Conservation (phyloP, 768 basidiomycete genomes). For the Suillus spraguei region DNA sequence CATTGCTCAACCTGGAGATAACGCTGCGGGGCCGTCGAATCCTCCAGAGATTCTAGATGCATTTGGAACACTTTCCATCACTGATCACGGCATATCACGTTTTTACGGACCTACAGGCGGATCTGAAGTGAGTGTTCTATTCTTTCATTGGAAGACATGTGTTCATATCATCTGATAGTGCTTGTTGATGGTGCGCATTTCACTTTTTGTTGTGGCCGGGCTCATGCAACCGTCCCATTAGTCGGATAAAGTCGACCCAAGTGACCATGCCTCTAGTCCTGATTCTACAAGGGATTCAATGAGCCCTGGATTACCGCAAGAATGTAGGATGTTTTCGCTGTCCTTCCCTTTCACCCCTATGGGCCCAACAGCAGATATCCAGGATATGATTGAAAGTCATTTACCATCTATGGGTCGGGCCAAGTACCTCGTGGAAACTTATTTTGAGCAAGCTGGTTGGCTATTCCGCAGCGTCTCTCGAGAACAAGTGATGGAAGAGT, state of each 20-base stretch:
- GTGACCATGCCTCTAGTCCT: constrained; percentile 24
- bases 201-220: constrained; percentile 7
- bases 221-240: constrained; percentile 19
- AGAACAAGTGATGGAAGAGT: constrained; percentile 47
- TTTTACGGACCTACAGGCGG: constrained; percentile 73
- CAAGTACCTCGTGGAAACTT: constrained; percentile 43
- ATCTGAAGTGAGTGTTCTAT: constrained; percentile 52
- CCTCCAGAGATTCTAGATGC: constrained; percentile 52
- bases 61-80: constrained; percentile 62
- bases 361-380: constrained; percentile 48
- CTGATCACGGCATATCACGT: constrained; percentile 59
- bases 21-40: constrained; percentile 15
- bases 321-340: constrained; percentile 51
- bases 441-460: constrained; percentile 53
- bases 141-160: constrained; percentile 8
- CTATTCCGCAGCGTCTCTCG: constrained; percentile 50
- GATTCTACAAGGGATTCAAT: constrained; percentile 31
- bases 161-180: constrained; percentile 26
- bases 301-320: constrained; percentile 33
- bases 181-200: constrained; percentile 33
- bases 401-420: constrained; percentile 59
- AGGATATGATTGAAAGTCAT: constrained; percentile 52
- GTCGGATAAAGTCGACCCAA: constrained; percentile 26
- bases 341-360: constrained; percentile 68
- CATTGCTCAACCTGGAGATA: constrained; percentile 25